Evolutionary conservation across 2,329 filamentous ascomycete genomes (phyloP).

Genomic region (Metarhizium rileyi): DNA sequence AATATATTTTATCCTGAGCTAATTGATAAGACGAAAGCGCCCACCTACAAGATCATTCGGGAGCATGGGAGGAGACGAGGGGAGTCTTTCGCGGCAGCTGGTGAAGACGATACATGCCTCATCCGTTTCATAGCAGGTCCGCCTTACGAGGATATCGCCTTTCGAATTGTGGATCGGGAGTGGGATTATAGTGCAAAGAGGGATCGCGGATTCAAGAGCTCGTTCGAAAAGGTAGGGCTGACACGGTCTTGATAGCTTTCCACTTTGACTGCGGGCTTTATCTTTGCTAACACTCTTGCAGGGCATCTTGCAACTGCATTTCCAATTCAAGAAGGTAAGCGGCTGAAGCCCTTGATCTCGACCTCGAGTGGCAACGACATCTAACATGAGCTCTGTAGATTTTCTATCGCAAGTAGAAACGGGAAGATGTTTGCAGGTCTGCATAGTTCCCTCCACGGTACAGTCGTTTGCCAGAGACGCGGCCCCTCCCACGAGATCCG

Average conservation of each 20-base stretch:
- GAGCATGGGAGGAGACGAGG: slow-evolving; percentile 84
- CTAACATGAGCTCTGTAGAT: slow-evolving; percentile 5
- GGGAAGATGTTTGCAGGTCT: background rate
- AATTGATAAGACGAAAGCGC: slow-evolving; percentile 87
- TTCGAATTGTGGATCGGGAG: slow-evolving; percentile 94
- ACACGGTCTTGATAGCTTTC: slow-evolving; percentile 7
- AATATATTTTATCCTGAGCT: slow-evolving; percentile 99
- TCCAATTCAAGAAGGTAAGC: slow-evolving; percentile 91
- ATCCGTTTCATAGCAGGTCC: slow-evolving; percentile 93
- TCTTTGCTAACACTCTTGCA: slow-evolving; percentile 4
- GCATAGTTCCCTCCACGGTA: background rate
- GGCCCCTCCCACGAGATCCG: background rate
- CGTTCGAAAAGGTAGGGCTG: slow-evolving; percentile 81
- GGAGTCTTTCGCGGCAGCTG: slow-evolving; percentile 85
- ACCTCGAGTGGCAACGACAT: background rate
- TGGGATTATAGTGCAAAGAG: slow-evolving; percentile 98
- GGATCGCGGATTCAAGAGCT: slow-evolving; percentile 90
- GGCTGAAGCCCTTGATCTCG: background rate
- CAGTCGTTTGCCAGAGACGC: background rate
- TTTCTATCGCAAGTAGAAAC: slow-evolving; percentile 9
- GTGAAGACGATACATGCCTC: slow-evolving; percentile 93
- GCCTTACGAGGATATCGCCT: slow-evolving; percentile 94
- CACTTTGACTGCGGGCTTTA: slow-evolving; percentile 9
- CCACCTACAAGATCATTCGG: slow-evolving; percentile 90
- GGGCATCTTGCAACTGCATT: slow-evolving; percentile 81